phyloP scores from a whole-genome alignment of 2,329 filamentous ascomycete genomes.

The Fusarium sp. region DNA sequence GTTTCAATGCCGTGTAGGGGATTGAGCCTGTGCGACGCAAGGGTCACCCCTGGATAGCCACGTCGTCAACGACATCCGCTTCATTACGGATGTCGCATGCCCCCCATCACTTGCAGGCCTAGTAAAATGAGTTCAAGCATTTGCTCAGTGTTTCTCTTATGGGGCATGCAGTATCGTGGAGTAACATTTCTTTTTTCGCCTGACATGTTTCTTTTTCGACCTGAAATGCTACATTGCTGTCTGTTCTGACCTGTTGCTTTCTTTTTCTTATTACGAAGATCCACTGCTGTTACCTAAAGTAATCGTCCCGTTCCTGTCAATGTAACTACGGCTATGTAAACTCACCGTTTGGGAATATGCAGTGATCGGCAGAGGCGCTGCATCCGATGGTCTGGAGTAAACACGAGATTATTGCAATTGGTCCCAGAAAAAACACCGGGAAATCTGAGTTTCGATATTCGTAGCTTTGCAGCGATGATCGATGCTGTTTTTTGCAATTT shows the following conservation, averaged over 20 bases:
- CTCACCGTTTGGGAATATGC: neutral
- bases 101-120: neutral
- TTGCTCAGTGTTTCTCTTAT: neutral
- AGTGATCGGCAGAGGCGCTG: slow-evolving; percentile 10
- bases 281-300: neutral
- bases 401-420: neutral
- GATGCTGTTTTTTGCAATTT: neutral
- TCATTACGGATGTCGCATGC: neutral
- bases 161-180: neutral
- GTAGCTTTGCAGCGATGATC: slow-evolving; percentile 1
- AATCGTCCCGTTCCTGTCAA: slow-evolving; percentile 10
- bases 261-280: neutral
- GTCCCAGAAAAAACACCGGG: neutral
- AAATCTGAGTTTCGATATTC: neutral
- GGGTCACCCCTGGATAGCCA: slow-evolving; percentile 11
- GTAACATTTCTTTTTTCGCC: neutral
- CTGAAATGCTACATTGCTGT: neutral
- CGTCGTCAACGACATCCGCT: slow-evolving; percentile 25
- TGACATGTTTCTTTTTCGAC: slow-evolving; percentile 6
- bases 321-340: neutral
- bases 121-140: neutral
- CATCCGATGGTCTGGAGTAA: slow-evolving; percentile 12
- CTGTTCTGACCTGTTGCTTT: neutral
- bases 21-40: neutral
- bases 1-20: neutral